Base-by-base conservation (phyloP, 345 rosid genomes). In the Litchi chinensis region DNA sequence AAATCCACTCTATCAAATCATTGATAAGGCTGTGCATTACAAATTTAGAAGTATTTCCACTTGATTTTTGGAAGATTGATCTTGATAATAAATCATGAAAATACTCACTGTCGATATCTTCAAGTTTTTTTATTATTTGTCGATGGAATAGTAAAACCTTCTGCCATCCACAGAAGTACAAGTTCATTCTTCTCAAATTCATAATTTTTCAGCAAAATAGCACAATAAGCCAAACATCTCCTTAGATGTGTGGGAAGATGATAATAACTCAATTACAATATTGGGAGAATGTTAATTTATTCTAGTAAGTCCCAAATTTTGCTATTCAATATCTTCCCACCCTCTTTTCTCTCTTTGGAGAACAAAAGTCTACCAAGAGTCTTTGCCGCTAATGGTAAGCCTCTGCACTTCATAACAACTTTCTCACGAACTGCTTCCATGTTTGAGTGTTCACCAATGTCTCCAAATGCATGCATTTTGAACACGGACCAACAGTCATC, bases 221-320 rank as follows among this genome's bases (percentile, higher is more conserved):
- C 40, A 54, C 87, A 84, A 63, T 66, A 74, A 0, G 78, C 82
- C 77, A 84, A 84, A 18, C 87, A 86, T 3, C 40, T 77, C 50
- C 75, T 86, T 50, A 86, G 21, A 22, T 68, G 82, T 0, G 77
- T 11, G 8, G 87, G 70, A 6, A 87, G 74, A 76, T 65, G 68
- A 32, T 24, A 26, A 28, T 65, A 65, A 5, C 68, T 65, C 41
- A 65, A 65, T 10, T 24, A 10, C 18, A 65, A 10, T 9, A 28
- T 18, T 0, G 18, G 6, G 13, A 26, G 68, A 24, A 65, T 65
- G 2, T 65, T 28, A 12, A 41, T 65, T 65, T 28, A 19, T 8
- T 65, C n/a, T 26, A 41, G 37, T 65, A 65, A 65, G 8, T 65
- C 41, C 39, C 18, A 65, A 5, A 65, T 65, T 13, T 28, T 26